phyloP scores from a whole-genome alignment of 23 red algal species.

The Gracilaria vermiculophylla region DNA sequence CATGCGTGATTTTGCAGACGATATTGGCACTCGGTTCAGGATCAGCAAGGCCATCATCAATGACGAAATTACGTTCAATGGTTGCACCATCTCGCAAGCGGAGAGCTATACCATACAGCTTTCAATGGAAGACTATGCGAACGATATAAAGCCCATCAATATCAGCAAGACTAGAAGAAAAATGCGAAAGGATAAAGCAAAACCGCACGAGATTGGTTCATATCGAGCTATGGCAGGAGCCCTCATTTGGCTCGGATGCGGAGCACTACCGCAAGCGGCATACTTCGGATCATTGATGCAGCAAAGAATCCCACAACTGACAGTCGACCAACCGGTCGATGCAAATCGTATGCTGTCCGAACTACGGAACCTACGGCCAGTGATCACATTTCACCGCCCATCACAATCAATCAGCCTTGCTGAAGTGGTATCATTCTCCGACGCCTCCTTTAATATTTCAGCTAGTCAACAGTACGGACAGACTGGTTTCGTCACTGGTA shows the following conservation, averaged over 20 bases:
- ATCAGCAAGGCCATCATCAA: constrained; percentile 21
- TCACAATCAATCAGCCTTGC: neutral
- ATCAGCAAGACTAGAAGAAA: neutral
- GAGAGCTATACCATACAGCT: neutral
- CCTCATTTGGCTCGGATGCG: neutral
- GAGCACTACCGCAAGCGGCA: constrained; percentile 19
- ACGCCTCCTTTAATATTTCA: constrained; percentile 27
- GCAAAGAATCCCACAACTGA: neutral
- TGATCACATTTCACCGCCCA: neutral
- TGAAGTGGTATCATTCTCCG: constrained; percentile 1
- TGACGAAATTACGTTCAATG: constrained; percentile 2
- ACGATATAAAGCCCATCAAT: neutral
- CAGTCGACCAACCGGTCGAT: neutral
- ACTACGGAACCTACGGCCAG: neutral
- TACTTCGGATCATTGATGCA: constrained; percentile 33
- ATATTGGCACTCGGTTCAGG: neutral
- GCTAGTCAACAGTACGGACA: neutral
- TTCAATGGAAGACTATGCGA: neutral
- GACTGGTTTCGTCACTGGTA: neutral
- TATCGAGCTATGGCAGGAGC: neutral
- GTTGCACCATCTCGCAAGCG: neutral
- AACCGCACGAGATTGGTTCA: neutral
- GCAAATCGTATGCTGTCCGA: neutral
- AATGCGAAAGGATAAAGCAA: neutral
- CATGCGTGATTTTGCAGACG: neutral